Evolutionary conservation across 1,284 basidiomycete species (phyloP), one percentile per base, ranked within the genome.

Genomic region (Malassezia nana): DNA sequence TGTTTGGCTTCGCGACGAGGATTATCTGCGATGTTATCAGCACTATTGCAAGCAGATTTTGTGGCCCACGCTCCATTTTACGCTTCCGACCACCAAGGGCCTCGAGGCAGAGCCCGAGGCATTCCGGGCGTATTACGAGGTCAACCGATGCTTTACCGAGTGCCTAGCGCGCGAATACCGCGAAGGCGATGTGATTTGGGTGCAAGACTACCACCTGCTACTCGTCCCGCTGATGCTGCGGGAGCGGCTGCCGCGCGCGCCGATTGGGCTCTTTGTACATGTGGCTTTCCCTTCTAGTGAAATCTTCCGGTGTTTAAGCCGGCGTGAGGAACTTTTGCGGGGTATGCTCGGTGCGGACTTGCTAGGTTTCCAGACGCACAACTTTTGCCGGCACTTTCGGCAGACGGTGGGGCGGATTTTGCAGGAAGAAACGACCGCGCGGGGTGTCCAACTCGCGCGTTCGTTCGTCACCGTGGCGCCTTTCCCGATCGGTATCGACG

Each of bases 401-500:
- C 86, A 88, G 78, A 89, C 87, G 0, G 86, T 88, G 48, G 83
- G 81, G 55, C 82, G 88, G 0, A 88, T 90, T 46, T 76, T 89
- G 65, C 79, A 83, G 2, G 82, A 84, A 44, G 87, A 89, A 68
- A 84, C 87, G 0, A 77, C 88, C 24, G 87, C 88, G 6, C 85
- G 86, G 64, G 87, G 87, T 1, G 84, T 90, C 46, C 83, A 86
- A 68, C 65, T 75, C 26, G 66, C 72, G 35, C 59, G 59, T 50
- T 64, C 61, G 33, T 88, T 89, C 64, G 84, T 89, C 35, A 85
- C 87, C 60, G 86, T 89, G 6, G 84, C 84, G 0, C 85, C 86
- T 13, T 88, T 89, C 74, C 86, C 87, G 0, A 89, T 90, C 81
- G 88, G 88, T 3, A 89, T 90, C 58, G 88, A 89, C 65, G 86